Base-by-base conservation (phyloP, 371 early-diverging fungal genomes). In the Lichtheimia hyalospora region DNA sequence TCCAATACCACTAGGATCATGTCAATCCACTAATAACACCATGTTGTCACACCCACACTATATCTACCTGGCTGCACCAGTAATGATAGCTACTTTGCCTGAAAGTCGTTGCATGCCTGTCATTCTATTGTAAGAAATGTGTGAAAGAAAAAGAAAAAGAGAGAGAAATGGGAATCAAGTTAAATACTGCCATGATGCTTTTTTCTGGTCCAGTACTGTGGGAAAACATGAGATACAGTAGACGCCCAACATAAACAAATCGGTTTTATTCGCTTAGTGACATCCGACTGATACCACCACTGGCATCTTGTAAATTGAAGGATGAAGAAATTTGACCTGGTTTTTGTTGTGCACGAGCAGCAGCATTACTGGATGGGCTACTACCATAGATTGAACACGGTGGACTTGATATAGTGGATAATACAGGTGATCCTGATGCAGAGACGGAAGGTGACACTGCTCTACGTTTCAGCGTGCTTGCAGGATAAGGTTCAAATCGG, bases 31-130 rank as follows among this genome's bases (percentile, higher is more conserved):
- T n/a, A 46, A 2, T 24, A n/a, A 52, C 28, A 54, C 7, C 41
- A 54, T 7, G 3, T n/a, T 41, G 41, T 15, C 10, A 55, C 7
- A 28, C 39, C 2, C 21, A 14, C 42, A 12, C 0, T n/a, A 23
- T n/a, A 13, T 12, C 5, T 55, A 88, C 93, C 89, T 79, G 52
- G 87, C 92, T 54, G 91, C 90, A 51, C 94, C 94, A 54, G 94
- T 94, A 60, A 94, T 84, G 60, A 94, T 82, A 49, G 92, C 92
- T n/a, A 94, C 92, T 74, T 92, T 92, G 52, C 82, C 85, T 20
- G 70, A 55, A 23, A 79, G 70, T 64, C 76, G 66, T 60, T 56
- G 52, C 28, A 67, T 54, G 25, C 52, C 41, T 43, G 50, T 54
- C 62, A 67, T 64, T 42, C 39, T 43, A 8, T 2, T 14, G 21